phyloP scores from a whole-genome alignment of 805 yeast genomes.

The Candida sanyiensis region DNA sequence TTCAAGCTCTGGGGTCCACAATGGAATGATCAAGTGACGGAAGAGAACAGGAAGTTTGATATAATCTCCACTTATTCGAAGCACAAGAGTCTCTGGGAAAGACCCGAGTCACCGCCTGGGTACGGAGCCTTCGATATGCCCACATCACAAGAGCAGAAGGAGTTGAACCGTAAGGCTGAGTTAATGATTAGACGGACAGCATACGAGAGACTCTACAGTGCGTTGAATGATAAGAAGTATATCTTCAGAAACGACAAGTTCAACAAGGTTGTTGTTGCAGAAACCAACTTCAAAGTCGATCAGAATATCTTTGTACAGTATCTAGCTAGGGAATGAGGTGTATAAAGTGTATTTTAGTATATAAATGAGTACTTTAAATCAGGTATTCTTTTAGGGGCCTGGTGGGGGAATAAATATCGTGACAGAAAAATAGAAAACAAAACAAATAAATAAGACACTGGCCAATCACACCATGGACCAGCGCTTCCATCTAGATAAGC shows the following conservation, averaged over 20 bases:
- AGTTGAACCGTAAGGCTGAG: constrained; percentile 34
- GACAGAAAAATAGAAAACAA: too few species aligned
- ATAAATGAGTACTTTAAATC: too few species aligned
- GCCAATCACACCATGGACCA: too few species aligned
- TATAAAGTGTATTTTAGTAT: constrained; percentile 2
- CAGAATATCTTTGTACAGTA: constrained; percentile 16
- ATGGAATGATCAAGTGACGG: constrained; percentile 22
- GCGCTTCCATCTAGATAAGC: too few species aligned
- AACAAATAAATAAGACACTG: too few species aligned
- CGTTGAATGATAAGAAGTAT: constrained; percentile 37
- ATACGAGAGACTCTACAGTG: constrained; percentile 38
- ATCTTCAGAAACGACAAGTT: constrained; percentile 39
- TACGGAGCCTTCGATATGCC: constrained; percentile 58
- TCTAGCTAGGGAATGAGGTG: constrained; percentile 6
- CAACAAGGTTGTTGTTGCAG: constrained; percentile 33
- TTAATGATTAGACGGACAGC: constrained; percentile 34
- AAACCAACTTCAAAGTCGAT: constrained; percentile 30
- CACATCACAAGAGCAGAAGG: constrained; percentile 42
- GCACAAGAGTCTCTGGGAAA: constrained; percentile 25
- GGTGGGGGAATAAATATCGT: too few species aligned
- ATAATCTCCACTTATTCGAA: constrained; percentile 21
- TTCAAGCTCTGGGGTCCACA: constrained; percentile 22
- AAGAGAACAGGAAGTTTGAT: constrained; percentile 11
- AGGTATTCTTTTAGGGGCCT: too few species aligned
- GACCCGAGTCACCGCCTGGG: constrained; percentile 51